Evolutionary conservation across 257 asterid species (phyloP).

Genomic region (Knoxia roxburghii): DNA sequence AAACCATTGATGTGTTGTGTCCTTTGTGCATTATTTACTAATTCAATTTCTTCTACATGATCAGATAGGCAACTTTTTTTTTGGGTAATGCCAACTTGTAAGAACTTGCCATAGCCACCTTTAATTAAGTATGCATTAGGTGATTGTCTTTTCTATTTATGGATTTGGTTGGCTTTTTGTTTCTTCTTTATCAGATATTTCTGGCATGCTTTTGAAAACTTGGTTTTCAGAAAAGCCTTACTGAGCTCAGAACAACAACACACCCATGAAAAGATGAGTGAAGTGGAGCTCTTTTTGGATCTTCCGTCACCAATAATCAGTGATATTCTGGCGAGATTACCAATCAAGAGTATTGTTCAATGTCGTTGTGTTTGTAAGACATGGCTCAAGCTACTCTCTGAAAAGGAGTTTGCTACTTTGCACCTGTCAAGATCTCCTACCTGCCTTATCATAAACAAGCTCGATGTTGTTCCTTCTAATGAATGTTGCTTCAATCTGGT

Average conservation of each 20-base stretch:
- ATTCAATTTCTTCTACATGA: background rate
- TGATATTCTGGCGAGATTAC: constrained; percentile 15
- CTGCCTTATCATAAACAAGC: constrained; percentile 17
- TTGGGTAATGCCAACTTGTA: background rate
- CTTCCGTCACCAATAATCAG: constrained; percentile 26
- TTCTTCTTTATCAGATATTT: constrained; percentile 1
- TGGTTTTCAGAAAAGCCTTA: background rate
- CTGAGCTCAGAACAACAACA: background rate
- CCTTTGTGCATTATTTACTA: background rate
- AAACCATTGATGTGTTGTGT: background rate
- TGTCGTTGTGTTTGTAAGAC: constrained; percentile 13
- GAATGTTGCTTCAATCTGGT: constrained; percentile 4
- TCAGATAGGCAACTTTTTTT: background rate
- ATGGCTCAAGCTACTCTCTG: constrained; percentile 14
- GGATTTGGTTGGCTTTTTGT: constrained; percentile 1
- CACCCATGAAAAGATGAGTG: constrained; percentile 6
- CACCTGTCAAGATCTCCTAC: constrained; percentile 24
- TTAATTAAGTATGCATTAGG: background rate
- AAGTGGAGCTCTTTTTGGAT: constrained; percentile 3
- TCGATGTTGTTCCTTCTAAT: background rate
- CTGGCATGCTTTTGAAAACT: background rate
- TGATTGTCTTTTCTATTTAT: background rate
- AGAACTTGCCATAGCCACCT: background rate
- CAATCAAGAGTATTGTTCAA: constrained; percentile 6
- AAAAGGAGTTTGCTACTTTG: constrained; percentile 2